A percentile compares a stretch with the other conserved stretches of the same genome.
Conservation (phyloP, 805 yeast genomes). For the Pachysolen tannophilus region DNA sequence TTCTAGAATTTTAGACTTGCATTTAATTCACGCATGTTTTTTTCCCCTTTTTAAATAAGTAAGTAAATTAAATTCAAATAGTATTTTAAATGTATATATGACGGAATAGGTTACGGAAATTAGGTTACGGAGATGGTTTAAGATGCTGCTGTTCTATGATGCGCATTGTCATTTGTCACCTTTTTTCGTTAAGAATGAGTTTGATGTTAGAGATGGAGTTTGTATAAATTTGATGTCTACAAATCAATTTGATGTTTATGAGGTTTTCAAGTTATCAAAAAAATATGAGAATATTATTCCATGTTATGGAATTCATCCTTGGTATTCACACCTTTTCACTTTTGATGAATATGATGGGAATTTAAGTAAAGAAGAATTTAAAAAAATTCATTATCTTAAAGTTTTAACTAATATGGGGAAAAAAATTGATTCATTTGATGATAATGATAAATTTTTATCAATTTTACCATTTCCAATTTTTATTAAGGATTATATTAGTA, state of each 20-base stretch:
- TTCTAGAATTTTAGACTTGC: no score
- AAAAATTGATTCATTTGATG: no score
- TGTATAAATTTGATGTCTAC: conserved; percentile 38
- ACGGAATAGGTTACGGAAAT: no score
- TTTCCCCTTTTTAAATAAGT: no score
- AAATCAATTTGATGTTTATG: conserved; percentile 27
- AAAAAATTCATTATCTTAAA: conserved; percentile 45
- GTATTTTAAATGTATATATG: no score
- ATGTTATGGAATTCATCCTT: conserved; percentile 81
- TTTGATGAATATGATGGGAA: conserved; percentile 12
- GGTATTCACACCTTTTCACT: conserved; percentile 70
- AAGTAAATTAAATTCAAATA: no score
- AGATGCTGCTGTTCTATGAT: no score
- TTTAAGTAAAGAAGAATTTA: conserved; percentile 18
- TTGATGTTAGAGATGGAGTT: conserved; percentile 3
- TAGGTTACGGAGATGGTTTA: no score
- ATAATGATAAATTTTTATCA: conserved; percentile 22
- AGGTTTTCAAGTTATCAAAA: conserved; percentile 16
- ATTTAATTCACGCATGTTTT: no score
- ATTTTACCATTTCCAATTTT: conserved; percentile 56
- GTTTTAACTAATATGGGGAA: conserved; percentile 44
- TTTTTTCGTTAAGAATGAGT: conserved; percentile 3
- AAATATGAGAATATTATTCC: conserved; percentile 26
- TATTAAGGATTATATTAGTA: conserved; percentile 26
- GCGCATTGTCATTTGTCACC: conserved; percentile 33